Base-by-base conservation (phyloP, 176 grass and related monocot species). In the Carex littledalei region DNA sequence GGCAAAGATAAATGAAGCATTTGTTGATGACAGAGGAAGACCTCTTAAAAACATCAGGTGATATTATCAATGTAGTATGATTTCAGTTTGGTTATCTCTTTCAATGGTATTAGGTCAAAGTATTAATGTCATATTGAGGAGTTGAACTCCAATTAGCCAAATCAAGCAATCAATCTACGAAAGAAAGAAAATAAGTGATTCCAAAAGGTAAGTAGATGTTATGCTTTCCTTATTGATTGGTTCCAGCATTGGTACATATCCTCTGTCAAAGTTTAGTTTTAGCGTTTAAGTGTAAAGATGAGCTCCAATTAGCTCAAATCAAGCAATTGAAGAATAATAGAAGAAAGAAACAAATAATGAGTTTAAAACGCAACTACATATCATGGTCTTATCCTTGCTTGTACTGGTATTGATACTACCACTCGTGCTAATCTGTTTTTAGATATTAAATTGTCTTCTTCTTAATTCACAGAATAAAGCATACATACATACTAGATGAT, bases 11-110 rank as follows among this genome's bases (percentile, higher is more conserved):
- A 98, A 95, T 89, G 96, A 98, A 90, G 75, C 96, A 81, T 98
- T 94, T 79, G 93, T 81, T 88, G 96, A 98, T 88, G 86, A 80
- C 77, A 90, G 92, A 80, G 89, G 91, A 87, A 95, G 96, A 68
- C 96, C 96, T 68, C 94, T 94, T 83, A 98, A 98, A 79, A 91
- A 98, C 77, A 95, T 98, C 34, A 94, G 96, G 96, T 95, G 65
- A 24, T 55, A 12, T 86, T 72, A 8, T n/a, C 50, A 59, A 32
- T 15, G 79, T 83, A 63, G 18, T 80, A 69, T 6, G 63, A 29
- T 69, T 49, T 22, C 24, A 18, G 16, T 69, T 43, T 72, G 8
- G 22, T 69, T 84, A 79, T 63, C 47, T 56, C 24, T 24, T 76
- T 76, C 67, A 71, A 35, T 22, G 41, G 15, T 81, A 84, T 52